Evolutionary conservation across 257 asterid genomes (phyloP), one percentile per base, ranked within the genome.

Genomic region (Nicotiana tabacum): DNA sequence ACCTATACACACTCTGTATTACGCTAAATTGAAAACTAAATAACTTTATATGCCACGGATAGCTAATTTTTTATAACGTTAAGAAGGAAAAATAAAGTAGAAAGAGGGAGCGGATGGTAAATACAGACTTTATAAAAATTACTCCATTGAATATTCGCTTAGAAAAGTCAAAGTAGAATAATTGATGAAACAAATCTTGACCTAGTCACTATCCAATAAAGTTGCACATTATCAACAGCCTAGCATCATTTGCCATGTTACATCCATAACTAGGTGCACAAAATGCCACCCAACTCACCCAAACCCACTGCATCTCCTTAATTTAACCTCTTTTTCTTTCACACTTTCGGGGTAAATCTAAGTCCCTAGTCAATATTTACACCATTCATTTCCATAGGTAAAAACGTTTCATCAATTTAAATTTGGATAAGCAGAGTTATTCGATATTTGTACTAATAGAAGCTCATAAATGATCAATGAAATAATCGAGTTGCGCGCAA

Each of bases 161-260:
- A 6, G 15, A 6, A 21, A 74, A 74, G 62, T 74, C 64, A 74
- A 48, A 48, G 37, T 55, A 3, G 37, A 74, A 48, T 74, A 48
- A 74, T 74, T 74, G 62, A 48, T 74, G 46, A 27, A 74, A 15
- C 64, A 74, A 48, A 48, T 27, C 4, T 74, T 74, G 62, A 48
- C 80, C 27, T 48, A 48, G 80, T 48, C 64, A 27, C 80, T 74
- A 27, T 74, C 62, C 80, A 74, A 51, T 48, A 74, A 30, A 27
- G 62, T 15, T 48, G 80, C 43, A 74, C 80, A 74, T 74, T 48
- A 74, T 27, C 8, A 74, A 48, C 62, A 48, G 80, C 80, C 79
- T 74, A 48, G 80, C 43, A 48, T 74, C 62, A 74, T 74, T 74
- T 74, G 62, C 27, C 80, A 48, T 74, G 62, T 72, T 72, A 33